Percentiles rank a stretch among this genome's conserved stretches.
Evolutionary conservation across 2,329 filamentous ascomycete genomes (phyloP).

Genomic region (Cercospora zeina): DNA sequence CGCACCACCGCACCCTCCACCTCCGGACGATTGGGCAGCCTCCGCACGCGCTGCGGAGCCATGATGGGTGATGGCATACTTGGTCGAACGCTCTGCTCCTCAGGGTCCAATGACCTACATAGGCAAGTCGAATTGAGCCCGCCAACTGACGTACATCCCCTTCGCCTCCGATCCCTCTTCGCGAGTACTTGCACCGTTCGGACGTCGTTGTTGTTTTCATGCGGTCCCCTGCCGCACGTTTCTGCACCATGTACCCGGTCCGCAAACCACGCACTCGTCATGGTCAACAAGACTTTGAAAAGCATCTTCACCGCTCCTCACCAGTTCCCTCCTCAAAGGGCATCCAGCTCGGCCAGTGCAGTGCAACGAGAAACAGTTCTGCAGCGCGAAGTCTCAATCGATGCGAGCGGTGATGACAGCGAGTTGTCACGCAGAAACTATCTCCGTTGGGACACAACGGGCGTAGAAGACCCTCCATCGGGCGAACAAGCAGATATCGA

Average conservation of each 20-base stretch:
- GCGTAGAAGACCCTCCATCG: slow-evolving; percentile 45
- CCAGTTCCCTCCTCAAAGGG: slow-evolving; percentile 3
- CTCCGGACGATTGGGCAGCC: not conserved
- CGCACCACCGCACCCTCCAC: not conserved
- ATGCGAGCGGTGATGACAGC: not conserved
- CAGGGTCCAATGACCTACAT: slow-evolving; percentile 18
- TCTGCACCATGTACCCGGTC: not conserved
- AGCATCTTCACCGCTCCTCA: slow-evolving; percentile 25
- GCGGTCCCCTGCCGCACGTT: not conserved
- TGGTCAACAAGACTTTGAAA: slow-evolving; percentile 24
- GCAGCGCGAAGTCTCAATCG: not conserved
- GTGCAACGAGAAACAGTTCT: not conserved
- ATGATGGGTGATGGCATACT: slow-evolving; percentile 12
- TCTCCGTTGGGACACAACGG: slow-evolving; percentile 27
- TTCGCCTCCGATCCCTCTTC: not conserved
- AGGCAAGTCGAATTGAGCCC: not conserved
- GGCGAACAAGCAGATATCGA: slow-evolving; percentile 50
- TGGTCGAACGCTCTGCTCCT: slow-evolving; percentile 1
- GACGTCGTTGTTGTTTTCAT: not conserved
- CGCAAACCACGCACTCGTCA: slow-evolving; percentile 4
- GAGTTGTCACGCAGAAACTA: slow-evolving; percentile 23
- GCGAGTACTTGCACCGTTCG: not conserved
- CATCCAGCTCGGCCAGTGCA: not conserved
- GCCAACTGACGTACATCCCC: not conserved
- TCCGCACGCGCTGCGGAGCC: not conserved